These are phyloP conservation scores for Dioscorea zingiberensis DNA, from an alignment of 106 monocot genomes.

Conservation along the genomic window DNA sequence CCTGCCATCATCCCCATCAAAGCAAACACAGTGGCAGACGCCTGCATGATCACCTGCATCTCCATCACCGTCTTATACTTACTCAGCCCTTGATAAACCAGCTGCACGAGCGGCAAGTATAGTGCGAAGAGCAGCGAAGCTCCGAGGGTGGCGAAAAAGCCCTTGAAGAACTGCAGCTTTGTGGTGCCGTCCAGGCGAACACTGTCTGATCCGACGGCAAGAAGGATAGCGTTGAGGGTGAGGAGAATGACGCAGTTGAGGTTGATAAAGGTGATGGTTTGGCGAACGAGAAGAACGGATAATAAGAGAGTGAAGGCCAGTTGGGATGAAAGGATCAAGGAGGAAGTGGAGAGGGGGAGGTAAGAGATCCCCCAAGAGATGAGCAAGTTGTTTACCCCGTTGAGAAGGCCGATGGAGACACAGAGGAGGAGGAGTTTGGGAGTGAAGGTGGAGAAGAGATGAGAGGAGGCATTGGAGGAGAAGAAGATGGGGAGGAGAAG, in stretches of 20 bases:
- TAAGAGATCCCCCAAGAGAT: slow-evolving; percentile 64
- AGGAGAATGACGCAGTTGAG: slow-evolving; percentile 57
- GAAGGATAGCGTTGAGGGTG: slow-evolving; percentile 45
- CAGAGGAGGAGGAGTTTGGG: slow-evolving; percentile 21
- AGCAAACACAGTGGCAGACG: slow-evolving; percentile 48
- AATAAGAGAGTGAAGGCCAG: slow-evolving; percentile 60
- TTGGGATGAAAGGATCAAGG: slow-evolving; percentile 67
- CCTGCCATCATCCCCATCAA: slow-evolving; percentile 22
- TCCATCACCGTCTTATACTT: slow-evolving; percentile 43
- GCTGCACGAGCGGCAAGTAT: slow-evolving; percentile 61
- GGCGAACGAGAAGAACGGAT: slow-evolving; percentile 53
- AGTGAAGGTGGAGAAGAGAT: slow-evolving; percentile 31
- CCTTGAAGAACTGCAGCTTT: slow-evolving; percentile 35
- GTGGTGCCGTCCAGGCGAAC: slow-evolving; percentile 41
- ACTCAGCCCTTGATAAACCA: slow-evolving; percentile 31
- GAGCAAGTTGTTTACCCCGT: slow-evolving; percentile 67
- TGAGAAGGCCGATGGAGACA: slow-evolving; percentile 36
- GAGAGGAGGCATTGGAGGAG: neutral
- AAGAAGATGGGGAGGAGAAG: slow-evolving; percentile 38
- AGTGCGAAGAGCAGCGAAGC: slow-evolving; percentile 55
- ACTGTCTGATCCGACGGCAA: slow-evolving; percentile 20
- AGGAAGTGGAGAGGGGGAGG: slow-evolving; percentile 66
- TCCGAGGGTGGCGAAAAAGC: slow-evolving; percentile 49
- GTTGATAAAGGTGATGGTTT: slow-evolving; percentile 39
- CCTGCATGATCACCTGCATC: slow-evolving; percentile 72